phyloP scores from a whole-genome alignment of 345 rosid genomes.

The Pistacia integerrima region DNA sequence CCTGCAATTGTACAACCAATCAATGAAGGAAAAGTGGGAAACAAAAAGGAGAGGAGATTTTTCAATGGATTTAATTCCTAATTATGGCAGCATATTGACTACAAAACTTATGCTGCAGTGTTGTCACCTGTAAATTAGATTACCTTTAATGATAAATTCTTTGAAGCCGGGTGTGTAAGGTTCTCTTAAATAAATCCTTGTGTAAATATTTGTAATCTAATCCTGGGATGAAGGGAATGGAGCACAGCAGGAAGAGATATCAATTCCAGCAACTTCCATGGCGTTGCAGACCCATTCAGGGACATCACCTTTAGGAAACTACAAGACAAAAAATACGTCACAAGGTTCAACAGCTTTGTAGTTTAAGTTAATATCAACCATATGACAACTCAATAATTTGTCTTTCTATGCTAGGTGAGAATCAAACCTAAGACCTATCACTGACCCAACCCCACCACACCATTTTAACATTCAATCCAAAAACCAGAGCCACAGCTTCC shows the following conservation, averaged over 20 bases:
- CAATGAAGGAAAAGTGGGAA: not conserved
- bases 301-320: conserved; percentile 78
- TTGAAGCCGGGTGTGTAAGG: not conserved
- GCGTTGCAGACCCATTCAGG: conserved; percentile 88
- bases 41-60: not conserved
- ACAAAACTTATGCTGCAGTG: conserved; percentile 39
- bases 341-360: conserved; percentile 8
- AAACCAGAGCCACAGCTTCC: not conserved
- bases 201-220: not conserved
- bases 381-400: not conserved
- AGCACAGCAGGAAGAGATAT: conserved; percentile 61
- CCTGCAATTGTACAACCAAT: not conserved
- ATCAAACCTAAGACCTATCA: not conserved
- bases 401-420: not conserved
- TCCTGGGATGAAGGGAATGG: conserved; percentile 23
- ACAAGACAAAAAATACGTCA: conserved; percentile 24
- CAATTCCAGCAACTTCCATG: conserved; percentile 81
- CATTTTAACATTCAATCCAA: not conserved
- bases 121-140: conserved; percentile 23
- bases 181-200: not conserved
- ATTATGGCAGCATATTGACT: conserved; percentile 31
- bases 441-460: conserved; percentile 4
- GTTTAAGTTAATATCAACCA: not conserved
- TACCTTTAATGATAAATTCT: conserved; percentile 14
- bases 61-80: not conserved